phyloP scores from a whole-genome alignment of 2,329 filamentous ascomycete genomes.

The Cercospora canescens region DNA sequence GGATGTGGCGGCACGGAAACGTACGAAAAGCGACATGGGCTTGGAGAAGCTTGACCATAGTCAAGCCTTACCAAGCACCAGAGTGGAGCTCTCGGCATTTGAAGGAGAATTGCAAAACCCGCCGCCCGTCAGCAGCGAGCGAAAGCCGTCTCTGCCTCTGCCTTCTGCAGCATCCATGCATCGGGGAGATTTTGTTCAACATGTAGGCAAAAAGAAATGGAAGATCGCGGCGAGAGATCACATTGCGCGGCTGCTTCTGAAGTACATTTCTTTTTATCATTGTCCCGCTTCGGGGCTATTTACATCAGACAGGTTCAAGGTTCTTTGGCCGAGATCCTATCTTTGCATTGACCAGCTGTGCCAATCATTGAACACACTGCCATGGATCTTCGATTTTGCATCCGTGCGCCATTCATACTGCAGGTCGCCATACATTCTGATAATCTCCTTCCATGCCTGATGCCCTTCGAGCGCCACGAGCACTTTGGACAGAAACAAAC shows the following conservation, averaged over 20 bases:
- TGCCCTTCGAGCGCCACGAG: slow-evolving; percentile 53
- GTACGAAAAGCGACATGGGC: background rate
- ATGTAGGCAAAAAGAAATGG: no score
- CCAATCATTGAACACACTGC: slow-evolving; percentile 49
- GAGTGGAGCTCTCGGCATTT: background rate
- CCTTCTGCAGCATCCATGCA: no score
- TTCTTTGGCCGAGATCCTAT: background rate
- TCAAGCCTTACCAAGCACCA: background rate
- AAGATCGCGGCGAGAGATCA: no score
- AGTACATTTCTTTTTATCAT: no score
- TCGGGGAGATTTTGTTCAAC: no score
- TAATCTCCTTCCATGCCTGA: slow-evolving; percentile 39
- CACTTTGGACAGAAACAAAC: slow-evolving; percentile 65
- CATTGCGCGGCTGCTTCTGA: no score
- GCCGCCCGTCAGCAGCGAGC: background rate
- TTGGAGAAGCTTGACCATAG: background rate
- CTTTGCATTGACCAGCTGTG: slow-evolving; percentile 44
- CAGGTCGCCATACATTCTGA: slow-evolving; percentile 44
- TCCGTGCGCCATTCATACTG: slow-evolving; percentile 47
- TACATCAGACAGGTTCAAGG: no score
- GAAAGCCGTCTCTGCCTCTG: no score
- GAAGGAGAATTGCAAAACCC: background rate
- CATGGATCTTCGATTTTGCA: slow-evolving; percentile 43
- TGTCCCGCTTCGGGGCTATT: no score
- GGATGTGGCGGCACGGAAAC: no score